Percentiles rank a stretch among this genome's conserved stretches.
Evolutionary conservation across 192 early-diverging fungal species (phyloP).

Genomic region (Polychytrium aggregatum): DNA sequence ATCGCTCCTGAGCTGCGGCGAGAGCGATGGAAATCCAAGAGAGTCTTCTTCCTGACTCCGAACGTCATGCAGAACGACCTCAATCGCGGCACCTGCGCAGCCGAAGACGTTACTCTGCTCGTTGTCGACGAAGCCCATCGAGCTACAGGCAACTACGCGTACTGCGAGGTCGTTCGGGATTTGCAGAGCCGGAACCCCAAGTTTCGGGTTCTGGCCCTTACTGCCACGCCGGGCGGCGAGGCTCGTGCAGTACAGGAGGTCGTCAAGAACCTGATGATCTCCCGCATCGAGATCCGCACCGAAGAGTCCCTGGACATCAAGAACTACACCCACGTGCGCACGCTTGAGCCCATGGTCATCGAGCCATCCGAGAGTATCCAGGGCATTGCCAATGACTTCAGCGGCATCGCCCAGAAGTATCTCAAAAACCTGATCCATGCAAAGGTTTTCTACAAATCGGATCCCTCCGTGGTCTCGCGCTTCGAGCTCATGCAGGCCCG

Average conservation of each 20-base stretch:
- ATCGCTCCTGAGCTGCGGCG: constrained; percentile 35
- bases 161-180: constrained; percentile 55
- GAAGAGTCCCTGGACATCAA: constrained; percentile 80
- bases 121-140: constrained; percentile 90
- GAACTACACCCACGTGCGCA: constrained; percentile 57
- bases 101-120: constrained; percentile 49
- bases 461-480: constrained; percentile 16
- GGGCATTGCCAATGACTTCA: constrained; percentile 28
- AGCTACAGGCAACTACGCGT: constrained; percentile 76
- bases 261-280: constrained; percentile 62
- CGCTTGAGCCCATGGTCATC: constrained; percentile 55
- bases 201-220: constrained; percentile 74
- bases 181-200: constrained; percentile 28
- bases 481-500: constrained; percentile 31
- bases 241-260: constrained; percentile 62
- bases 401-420: constrained; percentile 19
- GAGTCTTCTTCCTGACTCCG: constrained; percentile 81
- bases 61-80: constrained; percentile 84
- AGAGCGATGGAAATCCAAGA: constrained; percentile 47
- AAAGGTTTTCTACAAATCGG: constrained; percentile 27
- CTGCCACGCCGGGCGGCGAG: constrained; percentile 74
- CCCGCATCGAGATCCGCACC: constrained; percentile 71
- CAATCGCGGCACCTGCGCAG: constrained; percentile 49
- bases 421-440: constrained; percentile 29
- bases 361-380: constrained; percentile 34